phyloP scores from a whole-genome alignment of 2,329 filamentous ascomycete species.

The Botrytis medusae region DNA sequence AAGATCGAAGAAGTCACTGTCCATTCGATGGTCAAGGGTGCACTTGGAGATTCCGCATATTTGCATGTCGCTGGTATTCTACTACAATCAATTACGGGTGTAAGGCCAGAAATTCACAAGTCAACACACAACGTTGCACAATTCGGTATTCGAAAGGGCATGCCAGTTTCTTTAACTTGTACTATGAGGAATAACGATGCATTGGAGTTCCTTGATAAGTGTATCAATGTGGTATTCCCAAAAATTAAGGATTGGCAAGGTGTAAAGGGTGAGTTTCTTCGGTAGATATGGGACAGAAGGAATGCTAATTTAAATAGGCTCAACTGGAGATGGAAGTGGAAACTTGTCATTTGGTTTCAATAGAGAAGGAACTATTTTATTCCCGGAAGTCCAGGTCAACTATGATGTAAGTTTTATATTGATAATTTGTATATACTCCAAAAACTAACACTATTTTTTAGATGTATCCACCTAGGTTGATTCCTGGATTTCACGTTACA shows the following conservation, averaged over 20 bases:
- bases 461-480: constrained; percentile 56
- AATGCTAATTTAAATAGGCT: constrained; percentile 30
- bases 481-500: constrained; percentile 41
- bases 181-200: constrained; percentile 78
- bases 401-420: constrained; percentile 70
- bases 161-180: constrained; percentile 72
- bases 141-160: constrained; percentile 72
- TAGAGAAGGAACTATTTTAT: constrained; percentile 73
- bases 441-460: constrained; percentile 36
- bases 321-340: constrained; percentile 77
- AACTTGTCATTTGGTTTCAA: constrained; percentile 83
- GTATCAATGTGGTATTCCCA: constrained; percentile 86
- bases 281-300: constrained; percentile 26
- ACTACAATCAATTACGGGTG: constrained; percentile 81
- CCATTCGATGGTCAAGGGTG: constrained; percentile 69
- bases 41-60: constrained; percentile 68
- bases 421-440: neutral
- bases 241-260: constrained; percentile 96
- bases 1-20: constrained; percentile 78
- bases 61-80: constrained; percentile 82
- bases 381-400: constrained; percentile 93
- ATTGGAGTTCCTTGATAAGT: constrained; percentile 86
- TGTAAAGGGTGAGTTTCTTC: constrained; percentile 52
- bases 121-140: constrained; percentile 69
- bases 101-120: constrained; percentile 67